phyloP scores from a whole-genome alignment of 768 basidiomycete species.

The Rickenella mellea region DNA sequence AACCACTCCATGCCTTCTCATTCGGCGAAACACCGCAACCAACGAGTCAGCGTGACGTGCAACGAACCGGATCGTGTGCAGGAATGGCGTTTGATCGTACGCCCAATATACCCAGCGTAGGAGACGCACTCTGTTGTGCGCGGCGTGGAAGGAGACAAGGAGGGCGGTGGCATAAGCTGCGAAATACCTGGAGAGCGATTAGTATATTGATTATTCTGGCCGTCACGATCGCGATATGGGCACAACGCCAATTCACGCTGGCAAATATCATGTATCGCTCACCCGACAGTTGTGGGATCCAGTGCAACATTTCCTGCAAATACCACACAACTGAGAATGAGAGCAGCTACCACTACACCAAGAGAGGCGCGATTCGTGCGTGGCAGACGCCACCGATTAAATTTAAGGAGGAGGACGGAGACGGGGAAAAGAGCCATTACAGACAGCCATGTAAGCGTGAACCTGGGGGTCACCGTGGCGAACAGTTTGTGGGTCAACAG shows the following conservation, averaged over 20 bases:
- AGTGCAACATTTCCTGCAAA: constrained; percentile 54
- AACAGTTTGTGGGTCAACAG: constrained; percentile 1
- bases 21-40: constrained; percentile 31
- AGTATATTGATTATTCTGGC: neutral
- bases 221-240: too few species aligned
- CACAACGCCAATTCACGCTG: neutral
- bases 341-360: constrained; percentile 28
- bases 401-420: constrained; percentile 49
- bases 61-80: constrained; percentile 32
- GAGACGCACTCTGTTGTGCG: constrained; percentile 45
- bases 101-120: constrained; percentile 50
- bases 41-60: constrained; percentile 33
- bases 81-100: constrained; percentile 46
- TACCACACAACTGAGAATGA: constrained; percentile 31
- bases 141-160: constrained; percentile 33
- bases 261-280: constrained; percentile 10
- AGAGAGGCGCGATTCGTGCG: constrained; percentile 32
- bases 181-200: constrained; percentile 40
- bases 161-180: constrained; percentile 50
- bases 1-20: constrained; percentile 48
- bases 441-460: constrained; percentile 57
- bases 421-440: constrained; percentile 59
- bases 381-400: constrained; percentile 52
- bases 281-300: constrained; percentile 48
- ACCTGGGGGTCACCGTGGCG: constrained; percentile 25